phyloP scores from a whole-genome alignment of 2,329 filamentous ascomycete genomes.

The Botrytis pseudocinerea region DNA sequence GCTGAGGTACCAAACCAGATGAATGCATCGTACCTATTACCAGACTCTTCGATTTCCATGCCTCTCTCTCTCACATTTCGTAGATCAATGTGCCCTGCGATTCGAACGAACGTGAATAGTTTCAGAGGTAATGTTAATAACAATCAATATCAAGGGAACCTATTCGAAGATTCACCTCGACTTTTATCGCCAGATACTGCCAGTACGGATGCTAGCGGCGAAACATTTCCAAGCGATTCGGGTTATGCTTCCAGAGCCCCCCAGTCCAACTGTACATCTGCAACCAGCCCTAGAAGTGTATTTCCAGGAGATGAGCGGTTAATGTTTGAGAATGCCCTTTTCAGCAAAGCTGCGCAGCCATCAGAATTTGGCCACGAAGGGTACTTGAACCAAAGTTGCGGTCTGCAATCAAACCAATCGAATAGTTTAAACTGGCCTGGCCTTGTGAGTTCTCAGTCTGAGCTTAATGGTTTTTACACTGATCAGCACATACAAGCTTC shows the following conservation, averaged over 20 bases:
- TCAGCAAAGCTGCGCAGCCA: neutral
- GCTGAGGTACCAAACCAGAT: too few species aligned
- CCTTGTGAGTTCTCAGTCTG: neutral
- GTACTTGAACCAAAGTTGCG: neutral
- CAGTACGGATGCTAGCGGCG: neutral
- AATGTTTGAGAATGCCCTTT: neutral
- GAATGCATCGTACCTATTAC: neutral
- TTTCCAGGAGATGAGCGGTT: neutral
- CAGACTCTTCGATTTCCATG: too few species aligned
- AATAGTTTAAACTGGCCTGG: neutral
- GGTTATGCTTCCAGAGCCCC: neutral
- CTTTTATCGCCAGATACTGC: constrained; percentile 4
- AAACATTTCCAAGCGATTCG: neutral
- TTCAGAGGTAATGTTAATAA: neutral
- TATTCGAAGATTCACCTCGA: too few species aligned
- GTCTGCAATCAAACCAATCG: neutral
- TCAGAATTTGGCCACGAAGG: neutral
- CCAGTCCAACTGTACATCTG: neutral
- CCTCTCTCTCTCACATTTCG: neutral
- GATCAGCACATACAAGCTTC: neutral
- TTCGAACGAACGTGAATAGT: neutral
- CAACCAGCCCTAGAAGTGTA: neutral
- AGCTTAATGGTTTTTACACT: too few species aligned
- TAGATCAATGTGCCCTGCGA: neutral
- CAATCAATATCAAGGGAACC: neutral